Conservation (phyloP, 169 alveolate genomes). For the Plasmodium yoelii region DNA sequence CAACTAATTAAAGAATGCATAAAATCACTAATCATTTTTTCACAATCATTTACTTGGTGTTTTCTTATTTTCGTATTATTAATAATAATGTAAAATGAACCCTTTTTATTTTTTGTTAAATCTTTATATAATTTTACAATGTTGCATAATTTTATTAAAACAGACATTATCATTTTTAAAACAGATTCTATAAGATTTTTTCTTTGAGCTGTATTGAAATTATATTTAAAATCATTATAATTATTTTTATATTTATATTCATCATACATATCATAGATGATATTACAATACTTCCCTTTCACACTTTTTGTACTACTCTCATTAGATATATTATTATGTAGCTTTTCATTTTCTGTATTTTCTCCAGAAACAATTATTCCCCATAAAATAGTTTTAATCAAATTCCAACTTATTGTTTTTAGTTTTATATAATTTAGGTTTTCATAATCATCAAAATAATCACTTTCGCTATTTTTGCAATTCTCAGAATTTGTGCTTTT, state of each 20-base stretch:
- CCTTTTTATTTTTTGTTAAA: conserved; percentile 54
- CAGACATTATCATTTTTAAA: conserved; percentile 76
- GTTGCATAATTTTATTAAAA: conserved; percentile 71
- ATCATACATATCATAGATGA: conserved; percentile 18
- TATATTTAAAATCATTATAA: conserved; percentile 43
- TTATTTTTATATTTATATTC: conserved; percentile 21
- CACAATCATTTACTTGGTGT: conserved; percentile 66
- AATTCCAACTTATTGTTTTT: conserved; percentile 75
- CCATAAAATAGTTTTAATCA: conserved; percentile 71
- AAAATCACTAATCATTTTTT: conserved; percentile 55
- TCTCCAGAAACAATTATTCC: conserved; percentile 76
- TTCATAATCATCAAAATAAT: conserved; percentile 18
- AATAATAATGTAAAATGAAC: conserved; percentile 44
- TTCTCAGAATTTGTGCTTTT: conserved; percentile 16
- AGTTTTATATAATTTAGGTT: conserved; percentile 67
- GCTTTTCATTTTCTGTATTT: conserved; percentile 34
- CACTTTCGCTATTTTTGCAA: conserved; percentile 1
- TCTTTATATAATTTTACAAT: conserved; percentile 66
- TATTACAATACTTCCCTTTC: conserved; percentile 32
- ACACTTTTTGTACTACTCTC: conserved; percentile 67
- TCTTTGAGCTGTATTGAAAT: conserved; percentile 37
- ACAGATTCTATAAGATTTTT: conserved; percentile 73
- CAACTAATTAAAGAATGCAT: conserved; percentile 60
- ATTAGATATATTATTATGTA: conserved; percentile 1
- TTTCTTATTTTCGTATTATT: conserved; percentile 45